Conservation (phyloP, 176 grass and related monocot species). For the Lolium perenne region DNA sequence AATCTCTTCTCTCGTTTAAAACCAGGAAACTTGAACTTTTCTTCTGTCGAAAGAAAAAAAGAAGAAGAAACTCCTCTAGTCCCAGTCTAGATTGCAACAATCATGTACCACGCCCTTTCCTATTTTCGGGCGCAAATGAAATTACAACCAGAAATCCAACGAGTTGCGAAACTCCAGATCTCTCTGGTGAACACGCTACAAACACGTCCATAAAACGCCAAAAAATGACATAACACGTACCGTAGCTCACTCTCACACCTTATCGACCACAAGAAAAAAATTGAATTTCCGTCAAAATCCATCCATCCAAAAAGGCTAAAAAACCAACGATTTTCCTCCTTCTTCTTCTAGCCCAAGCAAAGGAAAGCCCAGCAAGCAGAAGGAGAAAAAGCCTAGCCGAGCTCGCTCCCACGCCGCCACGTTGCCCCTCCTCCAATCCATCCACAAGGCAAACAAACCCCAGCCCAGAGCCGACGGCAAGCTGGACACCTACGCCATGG, state of each 20-base stretch:
- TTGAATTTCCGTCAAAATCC: neutral
- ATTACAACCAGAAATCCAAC: neutral
- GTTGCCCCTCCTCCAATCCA: slow-evolving; percentile 31
- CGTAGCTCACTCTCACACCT: slow-evolving; percentile 3
- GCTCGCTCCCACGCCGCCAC: slow-evolving; percentile 47
- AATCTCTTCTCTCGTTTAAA: no score
- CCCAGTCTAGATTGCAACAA: no score
- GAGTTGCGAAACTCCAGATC: slow-evolving; percentile 3
- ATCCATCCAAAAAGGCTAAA: neutral
- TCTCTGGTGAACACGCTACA: slow-evolving; percentile 10
- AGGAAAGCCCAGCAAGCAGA: slow-evolving; percentile 39
- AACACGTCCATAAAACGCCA: slow-evolving; percentile 48
- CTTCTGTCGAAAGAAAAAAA: no score
- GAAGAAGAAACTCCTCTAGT: no score
- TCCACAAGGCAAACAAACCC: neutral
- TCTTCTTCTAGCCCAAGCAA: slow-evolving; percentile 56
- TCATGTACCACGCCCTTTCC: no score
- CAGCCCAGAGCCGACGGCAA: slow-evolving; percentile 34
- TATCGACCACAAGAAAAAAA: slow-evolving; percentile 27
- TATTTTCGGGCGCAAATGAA: no score
- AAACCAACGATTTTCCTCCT: slow-evolving; percentile 30
- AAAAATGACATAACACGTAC: neutral
- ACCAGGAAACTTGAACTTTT: no score
- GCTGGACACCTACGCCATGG: slow-evolving; percentile 74
- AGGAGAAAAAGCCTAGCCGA: slow-evolving; percentile 40